Evolutionary conservation across 2,329 filamentous ascomycete species (phyloP), one percentile per base, ranked within the genome.

Genomic region (Stenocarpella maydis): DNA sequence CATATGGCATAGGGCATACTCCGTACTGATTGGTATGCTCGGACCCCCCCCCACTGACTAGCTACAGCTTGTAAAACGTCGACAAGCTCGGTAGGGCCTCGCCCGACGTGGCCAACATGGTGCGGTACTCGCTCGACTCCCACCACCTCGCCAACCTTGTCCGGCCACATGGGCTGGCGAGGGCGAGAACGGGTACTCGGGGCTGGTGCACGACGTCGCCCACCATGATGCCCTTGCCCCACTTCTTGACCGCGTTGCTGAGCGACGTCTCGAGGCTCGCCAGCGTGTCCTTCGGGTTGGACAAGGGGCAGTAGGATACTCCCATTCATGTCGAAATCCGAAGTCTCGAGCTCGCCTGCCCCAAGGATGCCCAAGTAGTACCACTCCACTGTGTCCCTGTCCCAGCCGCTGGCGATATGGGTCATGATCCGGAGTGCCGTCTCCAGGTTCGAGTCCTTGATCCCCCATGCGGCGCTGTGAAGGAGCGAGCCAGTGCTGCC

Each of bases 321-420:
- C 90, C 91, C 80, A 93, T 91, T n/a, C 72, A 91, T 85, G 77
- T 94, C 91, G 70, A 90, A 92, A 72, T 92, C 90, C 6, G 80
- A 79, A 0, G 80, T 74, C 3, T 77, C 75, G 3, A 91, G 80
- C 1, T 82, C 81, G 2, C 86, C 89, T 28, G 81, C 78, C 9
- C 76, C 82, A 0, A 91, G 81, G 0, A 90, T 85, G 3, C 81
- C 82, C 28, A 85, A 84, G 79, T 92, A 93, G 70, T 75, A 79
- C 60, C 84, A 90, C 71, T 90, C 80, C 76, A 93, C 90, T 3
- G 86, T 86, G 4, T 79, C 82, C 88, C 87, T 92, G 72, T 91
- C 85, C 89, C 90, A 94, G n/a, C 91, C 91, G 75, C 92, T 91
- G 77, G 93, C 90, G 4, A 93, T 83, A 75, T 93, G 91, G 49